Base-by-base conservation (phyloP, 495 filamentous ascomycete species). In the Penicillium canariense region DNA sequence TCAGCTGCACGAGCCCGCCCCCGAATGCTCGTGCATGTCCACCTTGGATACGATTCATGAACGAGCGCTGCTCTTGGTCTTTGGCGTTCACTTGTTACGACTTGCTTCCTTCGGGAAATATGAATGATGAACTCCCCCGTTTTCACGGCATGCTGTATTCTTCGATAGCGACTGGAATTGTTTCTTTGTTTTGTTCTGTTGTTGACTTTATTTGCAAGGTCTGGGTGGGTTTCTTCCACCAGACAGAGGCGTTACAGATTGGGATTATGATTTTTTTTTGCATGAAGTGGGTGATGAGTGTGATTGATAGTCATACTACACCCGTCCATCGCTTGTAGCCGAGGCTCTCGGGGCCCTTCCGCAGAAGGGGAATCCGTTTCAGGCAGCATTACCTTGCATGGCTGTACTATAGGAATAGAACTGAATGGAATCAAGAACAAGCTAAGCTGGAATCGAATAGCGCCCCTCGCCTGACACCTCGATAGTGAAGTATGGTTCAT, bases 111-210 rank as follows among this genome's bases (percentile, higher is more conserved):
- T 42, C 31, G 50, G 48, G 53, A 59, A 54, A 60, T 54, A 74
- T 51, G 69, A 72, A 55, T 70, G 58, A 73, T 68, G 68, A 68
- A 46, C 27, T 23, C n/a, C 9, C 3, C 27, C 31, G 12, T 35
- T 58, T 54, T 64, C 36, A 61, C 56, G 53, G 48, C 45, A 66
- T 56, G 43, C 46, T 50, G 27, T 48, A 45, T 51, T 58, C 59
- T 38, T 22, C 18, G 28, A 44, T 48, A 65, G 58, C 58, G 61
- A 56, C 9, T 58, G 46, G 11, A 15, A 22, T 30, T 36, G 34
- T 40, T 39, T 39, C 57, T 61, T 45, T 55, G 27, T 27, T 26
- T 49, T 52, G 48, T 50, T 54, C 54, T 50, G 35, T 40, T 45
- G 31, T 34, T 34, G 9, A 34, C 36, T 43, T 51, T 25, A 10